Evolutionary conservation across 352 stramenopile genomes (phyloP), one percentile per base, ranked within the genome.

Genomic region (Peronospora belbahrii): DNA sequence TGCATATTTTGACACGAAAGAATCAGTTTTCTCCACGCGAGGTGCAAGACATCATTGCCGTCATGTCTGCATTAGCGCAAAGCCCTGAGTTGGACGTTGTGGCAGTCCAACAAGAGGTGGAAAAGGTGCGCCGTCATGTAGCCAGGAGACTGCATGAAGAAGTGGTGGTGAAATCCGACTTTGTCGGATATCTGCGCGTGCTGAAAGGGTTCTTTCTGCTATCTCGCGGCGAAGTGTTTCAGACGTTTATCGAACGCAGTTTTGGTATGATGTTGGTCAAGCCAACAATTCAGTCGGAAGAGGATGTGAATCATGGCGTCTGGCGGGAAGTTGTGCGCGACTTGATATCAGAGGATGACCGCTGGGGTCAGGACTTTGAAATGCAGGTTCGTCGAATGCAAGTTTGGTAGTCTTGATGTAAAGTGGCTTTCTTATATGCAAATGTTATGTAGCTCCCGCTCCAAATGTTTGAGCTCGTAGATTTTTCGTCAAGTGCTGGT

Each of bases 161-260:
- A 42, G 69, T 91, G 13, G 74, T 91, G 17, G 64, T 85, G 2
- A 75, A 84, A 30, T 62, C 68, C 2, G 46, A 79, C 8, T 91
- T 91, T 50, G 65, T 82, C 2, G 52, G 62, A 7, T 81, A 73
- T 37, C 43, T 86, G 18, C 59, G 67, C 19, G 49, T 64, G 5
- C 48, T 91, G 11, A 87, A 88, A 42, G 57, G 65, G 0, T 85
- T 84, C 46, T 91, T 85, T 40, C 36, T 91, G 18, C 32, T 88
- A 2, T 62, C 71, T 1, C 68, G 74, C 13, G 80, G 80, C 4
- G 80, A 88, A 45, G 37, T 91, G 9, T 88, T 87, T 35, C 74
- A 88, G 47, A 65, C 74, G 24, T 70, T 91, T 9, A 66, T 91
- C 28, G 76, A 91, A 30, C 62, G 70, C 2, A 85, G 59, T 47